Conservation (phyloP, 768 basidiomycete species). For the Termitomyces bulborhizus region DNA sequence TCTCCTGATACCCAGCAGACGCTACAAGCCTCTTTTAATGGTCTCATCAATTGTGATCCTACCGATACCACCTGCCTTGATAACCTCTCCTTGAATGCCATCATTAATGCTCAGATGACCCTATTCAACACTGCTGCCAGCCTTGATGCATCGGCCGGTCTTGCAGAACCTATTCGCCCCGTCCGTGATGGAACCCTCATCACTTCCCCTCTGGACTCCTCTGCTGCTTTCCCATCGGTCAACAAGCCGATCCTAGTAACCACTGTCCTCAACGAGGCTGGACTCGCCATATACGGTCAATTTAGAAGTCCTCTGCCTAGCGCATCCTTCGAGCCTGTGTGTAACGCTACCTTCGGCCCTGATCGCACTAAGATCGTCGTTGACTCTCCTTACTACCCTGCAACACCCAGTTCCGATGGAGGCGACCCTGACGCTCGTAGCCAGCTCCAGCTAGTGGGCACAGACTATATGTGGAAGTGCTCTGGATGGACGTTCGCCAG, state of each 20-base stretch:
- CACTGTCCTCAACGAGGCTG: slow-evolving; percentile 70
- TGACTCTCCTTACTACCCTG: slow-evolving; percentile 41
- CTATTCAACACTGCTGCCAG: slow-evolving; percentile 34
- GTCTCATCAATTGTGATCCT: slow-evolving; percentile 37
- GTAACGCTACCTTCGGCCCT: slow-evolving; percentile 40
- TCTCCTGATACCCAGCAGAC: slow-evolving; percentile 43
- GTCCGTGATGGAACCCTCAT: slow-evolving; percentile 65
- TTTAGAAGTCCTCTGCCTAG: slow-evolving; percentile 34
- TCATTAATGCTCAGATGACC: slow-evolving; percentile 49
- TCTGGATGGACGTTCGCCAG: slow-evolving; percentile 66
- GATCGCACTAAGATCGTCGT: slow-evolving; percentile 37
- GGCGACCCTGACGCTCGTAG: slow-evolving; percentile 43
- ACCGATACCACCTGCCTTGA: slow-evolving; percentile 45
- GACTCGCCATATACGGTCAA: slow-evolving; percentile 44
- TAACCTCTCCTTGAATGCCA: slow-evolving; percentile 37
- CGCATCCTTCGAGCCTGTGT: slow-evolving; percentile 29
- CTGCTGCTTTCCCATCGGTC: slow-evolving; percentile 50
- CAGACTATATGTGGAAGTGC: slow-evolving; percentile 69
- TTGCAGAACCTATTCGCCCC: slow-evolving; percentile 56
- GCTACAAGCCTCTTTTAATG: slow-evolving; percentile 48
- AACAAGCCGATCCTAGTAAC: slow-evolving; percentile 68
- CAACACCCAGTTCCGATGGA: slow-evolving; percentile 18
- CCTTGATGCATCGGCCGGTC: slow-evolving; percentile 50
- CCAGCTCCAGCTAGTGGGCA: slow-evolving; percentile 53
- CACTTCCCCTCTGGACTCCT: slow-evolving; percentile 58